These are phyloP conservation scores for Colletotrichum karsti DNA, from an alignment of 2,329 filamentous ascomycete genomes.

Conservation along the genomic window DNA sequence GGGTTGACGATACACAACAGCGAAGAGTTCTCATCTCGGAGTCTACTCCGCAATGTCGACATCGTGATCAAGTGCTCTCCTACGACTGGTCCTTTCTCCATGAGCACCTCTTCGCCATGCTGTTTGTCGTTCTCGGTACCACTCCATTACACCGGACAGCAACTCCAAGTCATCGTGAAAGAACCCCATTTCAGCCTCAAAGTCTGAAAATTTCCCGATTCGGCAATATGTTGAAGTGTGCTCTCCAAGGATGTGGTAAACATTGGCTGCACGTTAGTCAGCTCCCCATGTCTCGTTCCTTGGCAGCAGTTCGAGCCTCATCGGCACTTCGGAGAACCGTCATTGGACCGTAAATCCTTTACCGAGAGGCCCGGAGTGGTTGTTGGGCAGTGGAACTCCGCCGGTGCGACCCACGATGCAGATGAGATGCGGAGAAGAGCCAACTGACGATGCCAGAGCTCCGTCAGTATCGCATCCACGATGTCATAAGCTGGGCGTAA, in stretches of 20 bases:
- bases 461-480: not conserved
- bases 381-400: conserved; percentile 17
- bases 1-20: not conserved
- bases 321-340: not conserved
- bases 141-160: not conserved
- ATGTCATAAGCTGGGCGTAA: not conserved
- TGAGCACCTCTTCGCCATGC: not conserved
- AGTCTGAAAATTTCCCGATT: not conserved
- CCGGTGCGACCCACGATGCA: not conserved
- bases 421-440: not conserved
- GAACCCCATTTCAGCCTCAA: not conserved
- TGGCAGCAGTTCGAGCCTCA: not conserved
- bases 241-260: not conserved
- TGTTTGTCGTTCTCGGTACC: not conserved
- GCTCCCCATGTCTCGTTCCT: not conserved
- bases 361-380: not conserved
- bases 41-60: not conserved
- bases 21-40: not conserved
- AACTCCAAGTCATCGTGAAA: not conserved
- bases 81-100: not conserved
- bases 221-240: not conserved
- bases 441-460: not conserved
- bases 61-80: not conserved
- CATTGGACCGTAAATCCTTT: not conserved
- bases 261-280: conserved; percentile 11